A percentile compares a stretch with the other conserved stretches of the same genome.
Evolutionary conservation across 495 filamentous ascomycete genomes (phyloP).

Genomic region (Bathelium albidoporum): DNA sequence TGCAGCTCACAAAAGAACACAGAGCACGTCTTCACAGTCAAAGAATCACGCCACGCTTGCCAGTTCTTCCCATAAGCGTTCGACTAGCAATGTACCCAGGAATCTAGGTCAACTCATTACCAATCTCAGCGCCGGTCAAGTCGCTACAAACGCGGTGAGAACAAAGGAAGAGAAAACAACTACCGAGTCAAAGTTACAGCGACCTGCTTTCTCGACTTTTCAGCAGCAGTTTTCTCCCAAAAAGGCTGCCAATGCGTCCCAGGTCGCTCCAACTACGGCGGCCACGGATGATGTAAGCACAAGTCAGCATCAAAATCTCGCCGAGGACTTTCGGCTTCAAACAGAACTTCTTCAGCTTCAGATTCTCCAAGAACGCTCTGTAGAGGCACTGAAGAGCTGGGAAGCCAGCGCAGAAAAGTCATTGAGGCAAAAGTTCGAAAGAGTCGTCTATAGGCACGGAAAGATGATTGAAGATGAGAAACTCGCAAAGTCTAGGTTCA

Average conservation of each 20-base stretch:
- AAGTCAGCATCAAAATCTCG: neutral
- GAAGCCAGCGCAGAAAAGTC: neutral
- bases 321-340: neutral
- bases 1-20: neutral
- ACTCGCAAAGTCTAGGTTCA: neutral
- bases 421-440: neutral
- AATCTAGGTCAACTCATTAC: neutral
- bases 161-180: neutral
- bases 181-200: neutral
- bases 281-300: neutral
- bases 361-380: neutral
- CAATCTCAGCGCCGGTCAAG: neutral
- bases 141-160: neutral
- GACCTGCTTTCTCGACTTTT: neutral
- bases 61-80: neutral
- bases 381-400: neutral
- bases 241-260: neutral
- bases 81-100: neutral
- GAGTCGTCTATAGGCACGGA: neutral
- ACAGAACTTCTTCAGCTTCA: neutral
- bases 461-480: neutral
- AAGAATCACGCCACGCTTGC: neutral
- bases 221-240: neutral
- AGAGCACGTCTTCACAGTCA: neutral
- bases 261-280: neutral